Conservation (phyloP, 805 yeast species). For the Candida glaebosa region DNA sequence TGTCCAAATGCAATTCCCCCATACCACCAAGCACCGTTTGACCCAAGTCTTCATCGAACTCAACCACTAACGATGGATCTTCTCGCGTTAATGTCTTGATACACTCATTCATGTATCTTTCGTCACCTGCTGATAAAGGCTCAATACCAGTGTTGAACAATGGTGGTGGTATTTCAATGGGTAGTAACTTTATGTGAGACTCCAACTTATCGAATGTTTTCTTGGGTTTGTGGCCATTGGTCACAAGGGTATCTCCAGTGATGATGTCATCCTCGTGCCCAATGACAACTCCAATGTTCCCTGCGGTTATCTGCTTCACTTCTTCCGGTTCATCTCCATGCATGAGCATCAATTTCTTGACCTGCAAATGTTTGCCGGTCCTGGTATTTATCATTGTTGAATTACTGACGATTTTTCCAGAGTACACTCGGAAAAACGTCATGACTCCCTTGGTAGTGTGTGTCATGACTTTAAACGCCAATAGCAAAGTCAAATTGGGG, state of each 20-base stretch:
- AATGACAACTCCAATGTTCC: slow-evolving; percentile 89
- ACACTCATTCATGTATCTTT: slow-evolving; percentile 67
- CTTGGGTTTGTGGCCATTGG: slow-evolving; percentile 49
- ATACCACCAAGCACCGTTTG: slow-evolving; percentile 89
- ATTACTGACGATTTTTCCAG: slow-evolving; percentile 68
- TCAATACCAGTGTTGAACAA: slow-evolving; percentile 84
- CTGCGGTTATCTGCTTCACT: slow-evolving; percentile 58
- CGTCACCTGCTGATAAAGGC: slow-evolving; percentile 81
- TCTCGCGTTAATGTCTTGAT: slow-evolving; percentile 68
- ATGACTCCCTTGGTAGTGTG: slow-evolving; percentile 80
- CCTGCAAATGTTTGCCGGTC: slow-evolving; percentile 61
- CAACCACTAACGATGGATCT: slow-evolving; percentile 80
- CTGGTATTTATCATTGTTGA: slow-evolving; percentile 64
- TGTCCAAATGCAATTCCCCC: slow-evolving; percentile 96
- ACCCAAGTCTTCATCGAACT: slow-evolving; percentile 79
- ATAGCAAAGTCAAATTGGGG: slow-evolving; percentile 64
- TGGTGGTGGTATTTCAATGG: slow-evolving; percentile 87
- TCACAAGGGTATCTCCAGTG: slow-evolving; percentile 88
- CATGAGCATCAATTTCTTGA: slow-evolving; percentile 73
- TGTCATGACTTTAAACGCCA: slow-evolving; percentile 88
- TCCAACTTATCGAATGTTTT: slow-evolving; percentile 44
- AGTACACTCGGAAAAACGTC: slow-evolving; percentile 84
- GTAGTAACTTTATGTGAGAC: slow-evolving; percentile 51
- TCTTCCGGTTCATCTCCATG: slow-evolving; percentile 85
- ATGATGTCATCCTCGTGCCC: slow-evolving; percentile 65